Base-by-base conservation (phyloP, 106 monocot species). In the Dioscorea zingiberensis region DNA sequence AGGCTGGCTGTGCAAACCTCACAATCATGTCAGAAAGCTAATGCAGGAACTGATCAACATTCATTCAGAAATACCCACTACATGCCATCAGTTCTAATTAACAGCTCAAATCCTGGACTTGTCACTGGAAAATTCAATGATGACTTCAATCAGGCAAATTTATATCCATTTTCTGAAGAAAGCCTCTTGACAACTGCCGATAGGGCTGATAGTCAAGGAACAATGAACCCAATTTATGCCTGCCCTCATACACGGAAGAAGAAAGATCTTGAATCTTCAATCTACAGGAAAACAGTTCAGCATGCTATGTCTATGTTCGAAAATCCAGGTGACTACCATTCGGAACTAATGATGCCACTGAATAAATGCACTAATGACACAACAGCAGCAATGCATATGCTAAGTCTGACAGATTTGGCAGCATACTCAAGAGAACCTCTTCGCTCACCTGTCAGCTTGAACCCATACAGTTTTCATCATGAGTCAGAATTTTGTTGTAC, bases 311-410 rank as follows among this genome's bases (percentile, higher is more conserved):
- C 38, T 10, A 38, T 38, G 1, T 38, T 38, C 10, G 38, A 0
- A 38, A 38, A 38, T 38, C 9, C 38, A 6, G 38, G 38, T 38
- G 38, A 38, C 38, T 38, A 10, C 38, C 38, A 38, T 32, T 64
- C 64, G 27, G 69, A 57, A 53, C 16, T 69, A 17, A 21, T 15
- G 47, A 16, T 47, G 15, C 64, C 70, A 59, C 29, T 56, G 48
- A 72, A 80, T 54, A 12, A 72, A 1, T 66, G 73, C 48, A 64
- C 48, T n/a, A 81, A 81, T 19, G 86, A 84, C 19, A 55, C 63
- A 23, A 70, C 84, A 27, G 78, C 97, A 38, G 92, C 97, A 19
- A 76, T 81, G 67, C 81, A 89, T 77, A 84, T 98, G 81, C 92
- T 98, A 47, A 74, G 73, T 53, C 69, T 98, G 22, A 80, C 92